Evolutionary conservation across 495 filamentous ascomycete species (phyloP), one percentile per base, ranked within the genome.

Genomic region (Halenospora varia): DNA sequence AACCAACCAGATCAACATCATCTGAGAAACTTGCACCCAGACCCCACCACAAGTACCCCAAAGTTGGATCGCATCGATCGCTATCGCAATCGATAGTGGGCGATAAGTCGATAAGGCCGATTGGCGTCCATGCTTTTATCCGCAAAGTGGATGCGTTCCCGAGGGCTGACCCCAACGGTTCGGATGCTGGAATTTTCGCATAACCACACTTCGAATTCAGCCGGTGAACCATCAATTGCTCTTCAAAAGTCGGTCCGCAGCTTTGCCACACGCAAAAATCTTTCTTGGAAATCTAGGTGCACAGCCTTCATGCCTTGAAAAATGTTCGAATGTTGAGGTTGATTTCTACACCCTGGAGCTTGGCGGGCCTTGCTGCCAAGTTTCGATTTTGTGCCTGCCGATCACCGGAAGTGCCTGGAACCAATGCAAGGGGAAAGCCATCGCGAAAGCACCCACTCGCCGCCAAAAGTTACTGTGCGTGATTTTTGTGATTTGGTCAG

Each of bases 401-500:
- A 35, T 35, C 29, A 4, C 6, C 13, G 29, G 13, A 35, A 6
- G 29, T 35, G 29, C 29, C 29, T 35, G 29, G 29, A n/a, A 35
- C 29, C 29, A 35, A 35, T 35, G 29, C 29, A 35, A 35, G 29
- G 29, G 29, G 29, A 35, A 35, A 35, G 4, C n/a, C 29, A 6
- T 35, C 6, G 4, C 29, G 29, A 35, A 35, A 6, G 29, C 29
- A 35, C 13, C 29, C 29, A 35, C 4, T 6, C 29, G 13, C 29
- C 29, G 13, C 13, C 29, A 35, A 35, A 4, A 35, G n/a, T n/a
- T n/a, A n/a, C 44, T 47, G 44, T 52, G 49, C 49, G 49, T 20
- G 10, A 52, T 52, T 52, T 52, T 49, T 49, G 47, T 49, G 47
- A 49, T 49, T 49, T 20, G 47, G n/a, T 20, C 47, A 6, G 10